A percentile compares a stretch with the other conserved stretches of the same genome.
Conservation (phyloP, 768 basidiomycete genomes). For the Calvatia gigantea region DNA sequence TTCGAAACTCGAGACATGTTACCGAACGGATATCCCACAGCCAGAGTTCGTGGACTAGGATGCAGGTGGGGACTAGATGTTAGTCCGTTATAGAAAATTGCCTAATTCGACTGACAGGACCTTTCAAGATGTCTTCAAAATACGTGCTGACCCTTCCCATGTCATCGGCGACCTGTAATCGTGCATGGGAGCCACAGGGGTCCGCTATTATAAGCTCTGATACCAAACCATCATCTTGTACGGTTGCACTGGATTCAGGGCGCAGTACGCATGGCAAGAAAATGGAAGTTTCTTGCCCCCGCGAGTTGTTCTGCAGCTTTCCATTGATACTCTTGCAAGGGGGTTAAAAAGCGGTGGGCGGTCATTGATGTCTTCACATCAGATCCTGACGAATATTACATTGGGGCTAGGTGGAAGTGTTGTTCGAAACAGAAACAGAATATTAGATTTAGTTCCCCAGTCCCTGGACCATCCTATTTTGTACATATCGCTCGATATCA, state of each 20-base stretch:
- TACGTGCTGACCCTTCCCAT: slow-evolving; percentile 8
- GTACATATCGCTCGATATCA: too few relatives aligned
- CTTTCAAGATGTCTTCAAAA: slow-evolving; percentile 12
- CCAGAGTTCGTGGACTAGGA: slow-evolving; percentile 15
- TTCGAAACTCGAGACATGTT: slow-evolving; percentile 19
- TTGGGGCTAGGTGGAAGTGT: background rate
- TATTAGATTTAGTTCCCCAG: background rate
- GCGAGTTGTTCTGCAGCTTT: background rate
- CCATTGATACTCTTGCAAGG: background rate
- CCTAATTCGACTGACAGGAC: background rate
- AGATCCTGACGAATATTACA: background rate
- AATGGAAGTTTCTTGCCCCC: slow-evolving; percentile 3
- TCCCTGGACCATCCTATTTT: too few relatives aligned
- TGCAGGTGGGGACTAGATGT: background rate
- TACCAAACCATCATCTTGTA: slow-evolving; percentile 18
- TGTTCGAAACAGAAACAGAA: background rate
- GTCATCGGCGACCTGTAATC: slow-evolving; percentile 1
- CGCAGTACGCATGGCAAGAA: slow-evolving; percentile 15
- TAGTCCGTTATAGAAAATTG: background rate
- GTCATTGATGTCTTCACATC: background rate
- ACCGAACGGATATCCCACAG: slow-evolving; percentile 9
- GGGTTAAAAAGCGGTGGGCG: slow-evolving; percentile 14
- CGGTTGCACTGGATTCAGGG: slow-evolving; percentile 16
- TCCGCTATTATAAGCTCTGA: slow-evolving; percentile 15
- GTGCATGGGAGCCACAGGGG: background rate